Percentiles rank a stretch among this genome's conserved stretches.
These are phyloP conservation scores for Trichoderma asperelloides DNA, from an alignment of 495 filamentous ascomycete species.

Conservation along the genomic window DNA sequence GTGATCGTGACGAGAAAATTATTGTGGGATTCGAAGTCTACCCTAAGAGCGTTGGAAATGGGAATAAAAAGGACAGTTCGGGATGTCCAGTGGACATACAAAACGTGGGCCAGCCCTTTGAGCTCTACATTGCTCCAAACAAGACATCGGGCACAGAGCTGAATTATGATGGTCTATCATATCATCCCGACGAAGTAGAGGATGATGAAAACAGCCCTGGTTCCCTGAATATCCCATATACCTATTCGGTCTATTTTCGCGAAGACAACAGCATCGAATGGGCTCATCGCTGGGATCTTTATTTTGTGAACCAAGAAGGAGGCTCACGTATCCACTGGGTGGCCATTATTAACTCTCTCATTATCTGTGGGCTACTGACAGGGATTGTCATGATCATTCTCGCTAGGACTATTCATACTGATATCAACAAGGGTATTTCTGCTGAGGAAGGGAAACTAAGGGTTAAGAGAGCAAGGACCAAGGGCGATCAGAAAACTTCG, in stretches of 20 bases:
- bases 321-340: constrained; percentile 84
- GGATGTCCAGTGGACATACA: constrained; percentile 63
- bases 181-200: constrained; percentile 41
- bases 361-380: constrained; percentile 75
- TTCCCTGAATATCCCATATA: constrained; percentile 73
- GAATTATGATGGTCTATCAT: constrained; percentile 52
- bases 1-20: constrained; percentile 65
- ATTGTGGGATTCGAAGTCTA: constrained; percentile 92
- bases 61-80: constrained; percentile 43
- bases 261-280: constrained; percentile 79
- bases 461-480: constrained; percentile 29
- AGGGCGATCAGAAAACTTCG: constrained; percentile 40
- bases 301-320: constrained; percentile 86
- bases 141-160: constrained; percentile 40
- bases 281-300: constrained; percentile 83
- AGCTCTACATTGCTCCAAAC: constrained; percentile 58
- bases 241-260: constrained; percentile 87
- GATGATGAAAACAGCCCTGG: constrained; percentile 55
- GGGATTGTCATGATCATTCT: constrained; percentile 82
- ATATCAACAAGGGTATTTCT: constrained; percentile 62
- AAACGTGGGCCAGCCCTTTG: constrained; percentile 51
- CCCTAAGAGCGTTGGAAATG: constrained; percentile 68
- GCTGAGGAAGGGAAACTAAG: constrained; percentile 62
- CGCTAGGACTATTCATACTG: constrained; percentile 69
- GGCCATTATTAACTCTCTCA: constrained; percentile 83